phyloP scores from a whole-genome alignment of 305 asterid species.

The Caryopteris hybrid region DNA sequence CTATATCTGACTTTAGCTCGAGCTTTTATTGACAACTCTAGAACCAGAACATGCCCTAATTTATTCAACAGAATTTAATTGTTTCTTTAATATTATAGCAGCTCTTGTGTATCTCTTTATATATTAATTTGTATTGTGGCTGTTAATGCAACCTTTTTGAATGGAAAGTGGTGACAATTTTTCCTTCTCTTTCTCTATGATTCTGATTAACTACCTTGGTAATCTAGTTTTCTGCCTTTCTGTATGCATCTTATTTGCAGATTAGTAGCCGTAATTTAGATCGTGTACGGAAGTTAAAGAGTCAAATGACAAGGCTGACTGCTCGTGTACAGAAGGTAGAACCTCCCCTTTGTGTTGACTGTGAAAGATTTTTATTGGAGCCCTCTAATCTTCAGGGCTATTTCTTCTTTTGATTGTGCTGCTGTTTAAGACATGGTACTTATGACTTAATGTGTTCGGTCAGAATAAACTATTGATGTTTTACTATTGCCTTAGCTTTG shows the following conservation, averaged over 20 bases:
- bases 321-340: conserved; percentile 91
- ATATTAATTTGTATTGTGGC: not conserved
- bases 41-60: not conserved
- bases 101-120: not conserved
- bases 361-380: not conserved
- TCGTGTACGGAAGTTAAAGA: conserved; percentile 78
- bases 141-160: not conserved
- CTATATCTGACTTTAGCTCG: not conserved
- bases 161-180: not conserved
- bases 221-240: not conserved
- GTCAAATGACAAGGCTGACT: conserved; percentile 95
- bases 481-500: not conserved
- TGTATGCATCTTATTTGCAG: conserved; percentile 36
- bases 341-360: not conserved
- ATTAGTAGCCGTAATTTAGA: conserved; percentile 92
- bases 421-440: not conserved
- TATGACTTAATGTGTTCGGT: not conserved
- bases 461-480: too few species aligned
- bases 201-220: not conserved
- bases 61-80: not conserved
- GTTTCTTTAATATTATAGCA: not conserved
- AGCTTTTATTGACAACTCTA: not conserved
- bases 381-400: not conserved
- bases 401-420: not conserved
- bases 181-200: not conserved